Evolutionary conservation across 2,329 filamentous ascomycete species (phyloP).

Genomic region (Claviceps lovelessii): DNA sequence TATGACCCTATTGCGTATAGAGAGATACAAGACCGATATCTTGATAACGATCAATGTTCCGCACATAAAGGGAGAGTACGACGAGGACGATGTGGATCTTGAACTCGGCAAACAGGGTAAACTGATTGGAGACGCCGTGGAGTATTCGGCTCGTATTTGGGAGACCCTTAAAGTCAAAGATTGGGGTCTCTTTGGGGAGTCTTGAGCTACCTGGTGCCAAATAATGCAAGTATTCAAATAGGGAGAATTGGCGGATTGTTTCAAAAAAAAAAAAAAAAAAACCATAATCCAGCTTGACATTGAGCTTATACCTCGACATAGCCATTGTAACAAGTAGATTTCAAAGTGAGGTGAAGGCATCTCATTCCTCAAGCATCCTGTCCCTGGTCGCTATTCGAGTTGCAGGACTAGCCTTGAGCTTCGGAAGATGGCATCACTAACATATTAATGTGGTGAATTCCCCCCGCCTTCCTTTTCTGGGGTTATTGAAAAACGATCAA

Average conservation of each 20-base stretch:
- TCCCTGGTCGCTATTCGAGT: too few species aligned
- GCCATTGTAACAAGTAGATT: too few species aligned
- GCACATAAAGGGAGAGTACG: constrained; percentile 60
- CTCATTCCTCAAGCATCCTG: too few species aligned
- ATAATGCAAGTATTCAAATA: neutral
- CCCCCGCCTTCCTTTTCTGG: too few species aligned
- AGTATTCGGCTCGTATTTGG: constrained; percentile 54
- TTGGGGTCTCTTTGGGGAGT: constrained; percentile 54
- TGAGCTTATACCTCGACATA: neutral
- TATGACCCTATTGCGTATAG: constrained; percentile 62
- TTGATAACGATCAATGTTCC: constrained; percentile 81
- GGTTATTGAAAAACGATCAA: neutral
- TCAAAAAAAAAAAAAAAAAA: neutral
- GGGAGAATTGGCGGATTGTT: neutral
- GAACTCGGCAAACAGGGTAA: constrained; percentile 50
- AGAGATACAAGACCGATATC: constrained; percentile 63
- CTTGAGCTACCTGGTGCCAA: constrained; percentile 4
- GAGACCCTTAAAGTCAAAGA: constrained; percentile 64
- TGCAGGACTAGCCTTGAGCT: too few species aligned
- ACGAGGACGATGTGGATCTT: constrained; percentile 56
- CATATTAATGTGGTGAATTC: too few species aligned
- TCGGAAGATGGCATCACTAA: too few species aligned
- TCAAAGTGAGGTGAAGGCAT: too few species aligned
- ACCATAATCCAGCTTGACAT: neutral
- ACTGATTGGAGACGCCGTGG: constrained; percentile 53